Conservation (phyloP, 306 rosid species). For the Quercus parvula region DNA sequence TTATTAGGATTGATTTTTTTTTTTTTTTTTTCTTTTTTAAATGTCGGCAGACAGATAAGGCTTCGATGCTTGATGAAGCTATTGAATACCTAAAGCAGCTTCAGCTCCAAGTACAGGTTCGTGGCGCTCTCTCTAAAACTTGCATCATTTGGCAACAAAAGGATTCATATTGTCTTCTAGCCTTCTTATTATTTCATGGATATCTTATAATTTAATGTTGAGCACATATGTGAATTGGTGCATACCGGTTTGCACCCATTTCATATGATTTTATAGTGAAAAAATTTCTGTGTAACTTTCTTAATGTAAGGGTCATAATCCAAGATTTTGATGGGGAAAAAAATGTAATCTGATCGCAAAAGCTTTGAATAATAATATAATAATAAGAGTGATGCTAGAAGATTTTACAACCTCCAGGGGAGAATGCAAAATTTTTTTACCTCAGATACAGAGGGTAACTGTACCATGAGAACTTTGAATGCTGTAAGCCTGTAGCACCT, state of each 20-base stretch:
- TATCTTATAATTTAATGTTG: background rate
- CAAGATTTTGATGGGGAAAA: background rate
- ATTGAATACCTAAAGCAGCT: constrained; percentile 98
- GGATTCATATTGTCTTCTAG: background rate
- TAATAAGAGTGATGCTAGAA: no score
- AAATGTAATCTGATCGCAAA: background rate
- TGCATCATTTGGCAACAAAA: constrained; percentile 4
- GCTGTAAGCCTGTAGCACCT: no score
- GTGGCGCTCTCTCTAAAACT: constrained; percentile 9
- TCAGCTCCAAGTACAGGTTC: constrained; percentile 97
- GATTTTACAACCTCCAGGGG: no score
- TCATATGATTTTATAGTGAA: background rate
- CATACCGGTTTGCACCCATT: background rate
- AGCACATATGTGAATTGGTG: background rate
- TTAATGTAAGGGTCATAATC: background rate
- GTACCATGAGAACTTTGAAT: no score
- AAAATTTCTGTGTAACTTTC: background rate
- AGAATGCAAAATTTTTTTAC: no score
- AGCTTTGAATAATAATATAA: background rate
- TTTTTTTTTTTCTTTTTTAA: constrained; percentile 12
- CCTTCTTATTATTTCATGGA: background rate
- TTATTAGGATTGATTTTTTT: constrained; percentile 6
- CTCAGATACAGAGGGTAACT: no score
- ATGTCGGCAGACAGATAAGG: constrained; percentile 77
- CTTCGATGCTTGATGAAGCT: constrained; percentile 98